phyloP scores from a whole-genome alignment of 257 asterid genomes.

The Haberlea rhodopensis region DNA sequence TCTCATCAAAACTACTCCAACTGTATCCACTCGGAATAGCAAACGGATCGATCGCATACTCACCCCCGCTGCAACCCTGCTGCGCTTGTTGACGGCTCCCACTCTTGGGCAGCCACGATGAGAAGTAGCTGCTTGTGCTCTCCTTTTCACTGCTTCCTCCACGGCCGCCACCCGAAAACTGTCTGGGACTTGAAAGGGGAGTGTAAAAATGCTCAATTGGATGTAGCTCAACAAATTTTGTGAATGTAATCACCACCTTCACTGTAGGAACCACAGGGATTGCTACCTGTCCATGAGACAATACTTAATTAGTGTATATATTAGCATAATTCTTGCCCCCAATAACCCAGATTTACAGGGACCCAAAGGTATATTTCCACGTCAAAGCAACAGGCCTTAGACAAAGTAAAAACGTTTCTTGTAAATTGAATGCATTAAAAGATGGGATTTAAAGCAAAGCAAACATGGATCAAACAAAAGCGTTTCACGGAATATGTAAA shows the following conservation, averaged over 20 bases:
- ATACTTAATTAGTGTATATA: not conserved
- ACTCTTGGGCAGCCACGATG: conserved; percentile 42
- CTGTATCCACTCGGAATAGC: conserved; percentile 64
- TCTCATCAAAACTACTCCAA: conserved; percentile 70
- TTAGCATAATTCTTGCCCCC: not conserved
- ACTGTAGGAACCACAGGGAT: conserved; percentile 98
- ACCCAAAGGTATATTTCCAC: conserved; percentile 31
- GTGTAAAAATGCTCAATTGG: conserved; percentile 76
- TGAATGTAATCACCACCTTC: conserved; percentile 83
- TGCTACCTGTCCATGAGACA: conserved; percentile 56
- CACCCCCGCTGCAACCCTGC: conserved; percentile 21
- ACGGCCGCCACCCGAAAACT: conserved; percentile 27
- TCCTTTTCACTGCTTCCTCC: conserved; percentile 26
- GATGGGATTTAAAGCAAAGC: conserved; percentile 46
- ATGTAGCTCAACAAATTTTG: conserved; percentile 74
- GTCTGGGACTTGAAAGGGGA: conserved; percentile 76
- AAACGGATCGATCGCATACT: conserved; percentile 54
- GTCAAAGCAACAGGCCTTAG: conserved; percentile 30
- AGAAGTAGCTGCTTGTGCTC: conserved; percentile 33
- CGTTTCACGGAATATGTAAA: conserved; percentile 36
- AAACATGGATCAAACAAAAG: conserved; percentile 30
- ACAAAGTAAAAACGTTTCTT: conserved; percentile 28
- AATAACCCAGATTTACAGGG: conserved; percentile 1
- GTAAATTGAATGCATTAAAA: conserved; percentile 49
- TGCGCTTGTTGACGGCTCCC: conserved; percentile 39